Evolutionary conservation across 768 basidiomycete genomes (phyloP), one percentile per base, ranked within the genome.

Genomic region (Tylopilus sp.): DNA sequence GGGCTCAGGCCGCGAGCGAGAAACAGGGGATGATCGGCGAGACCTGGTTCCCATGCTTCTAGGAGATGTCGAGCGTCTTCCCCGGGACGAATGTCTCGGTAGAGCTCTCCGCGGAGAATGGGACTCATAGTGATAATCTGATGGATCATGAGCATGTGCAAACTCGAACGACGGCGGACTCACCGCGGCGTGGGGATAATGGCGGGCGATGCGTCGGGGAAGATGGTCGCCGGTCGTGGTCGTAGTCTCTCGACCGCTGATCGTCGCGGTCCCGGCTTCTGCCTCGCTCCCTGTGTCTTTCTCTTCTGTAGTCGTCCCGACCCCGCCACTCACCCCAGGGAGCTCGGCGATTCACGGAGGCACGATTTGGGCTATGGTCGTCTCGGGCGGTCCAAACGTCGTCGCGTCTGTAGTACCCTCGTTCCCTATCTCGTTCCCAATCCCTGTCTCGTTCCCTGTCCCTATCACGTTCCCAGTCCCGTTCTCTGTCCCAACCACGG

Each of bases 171-270:
- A 21, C 16, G 11, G 29, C 9, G 16, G 34, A 46, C 65, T 58
- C 56, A 68, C 65, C 66, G 34, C 63, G 61, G 19, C 63, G 66
- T 7, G 65, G 65, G 4, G 65, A 68, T 29, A 45, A 17, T 37
- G 59, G 59, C 45, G 63, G 55, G 31, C 54, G 59, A 50, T 62
- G 60, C 13, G 10, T 34, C n/a, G 65, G 59, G 8, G 65, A 57
- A 24, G 45, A 22, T 9, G 48, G 48, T 19, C 57, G 53, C 47
- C 63, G 53, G 21, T 69, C 67, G 7, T 59, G 46, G 16, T 66
- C 58, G 28, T 61, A 57, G 37, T 63, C 66, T 43, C 59, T 53
- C 28, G 48, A 10, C 10, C 62, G 48, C 24, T 42, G 50, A 21
- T 62, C 60, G 9, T 66, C 63, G 12, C 59, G 62, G 29, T 65